Conservation (phyloP, 1,139 yeast species). For the Zygosaccharomyces sapae region DNA sequence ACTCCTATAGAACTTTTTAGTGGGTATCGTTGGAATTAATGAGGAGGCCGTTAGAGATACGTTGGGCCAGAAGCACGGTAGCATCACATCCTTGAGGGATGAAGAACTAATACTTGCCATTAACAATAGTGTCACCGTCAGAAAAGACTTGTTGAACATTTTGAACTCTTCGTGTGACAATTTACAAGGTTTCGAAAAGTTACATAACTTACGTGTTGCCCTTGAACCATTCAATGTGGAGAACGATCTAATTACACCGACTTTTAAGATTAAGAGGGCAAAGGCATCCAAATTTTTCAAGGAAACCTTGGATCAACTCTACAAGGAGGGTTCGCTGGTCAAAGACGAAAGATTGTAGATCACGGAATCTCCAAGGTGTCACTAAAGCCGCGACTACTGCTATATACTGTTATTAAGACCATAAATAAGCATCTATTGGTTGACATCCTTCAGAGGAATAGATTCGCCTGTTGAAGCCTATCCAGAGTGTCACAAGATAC, state of each 20-base stretch:
- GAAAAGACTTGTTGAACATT: constrained; percentile 24
- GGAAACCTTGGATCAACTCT: constrained; percentile 48
- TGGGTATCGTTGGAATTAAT: constrained; percentile 64
- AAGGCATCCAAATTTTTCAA: constrained; percentile 52
- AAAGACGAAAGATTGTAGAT: constrained; percentile 10
- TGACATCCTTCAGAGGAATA: too few species aligned
- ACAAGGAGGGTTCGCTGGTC: constrained; percentile 50
- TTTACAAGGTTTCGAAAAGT: constrained; percentile 52
- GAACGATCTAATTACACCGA: constrained; percentile 69
- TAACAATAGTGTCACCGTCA: constrained; percentile 28
- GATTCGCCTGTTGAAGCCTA: too few species aligned
- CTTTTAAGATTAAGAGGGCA: constrained; percentile 66
- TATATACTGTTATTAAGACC: too few species aligned
- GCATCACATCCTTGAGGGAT: constrained; percentile 21
- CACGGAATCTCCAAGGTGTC: too few species aligned
- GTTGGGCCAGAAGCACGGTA: constrained; percentile 17
- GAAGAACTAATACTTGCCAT: constrained; percentile 32
- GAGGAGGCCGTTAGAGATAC: constrained; percentile 36
- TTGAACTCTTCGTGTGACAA: constrained; percentile 33
- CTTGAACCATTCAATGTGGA: constrained; percentile 65
- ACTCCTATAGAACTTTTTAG: constrained; percentile 56
- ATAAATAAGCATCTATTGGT: neutral
- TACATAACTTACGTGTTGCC: constrained; percentile 56
- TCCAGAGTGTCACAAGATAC: neutral
- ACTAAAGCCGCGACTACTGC: too few species aligned